Percentiles rank a stretch among this genome's conserved stretches.
These are phyloP conservation scores for Euclidium syriacum DNA, from an alignment of 345 rosid genomes.

Conservation along the genomic window DNA sequence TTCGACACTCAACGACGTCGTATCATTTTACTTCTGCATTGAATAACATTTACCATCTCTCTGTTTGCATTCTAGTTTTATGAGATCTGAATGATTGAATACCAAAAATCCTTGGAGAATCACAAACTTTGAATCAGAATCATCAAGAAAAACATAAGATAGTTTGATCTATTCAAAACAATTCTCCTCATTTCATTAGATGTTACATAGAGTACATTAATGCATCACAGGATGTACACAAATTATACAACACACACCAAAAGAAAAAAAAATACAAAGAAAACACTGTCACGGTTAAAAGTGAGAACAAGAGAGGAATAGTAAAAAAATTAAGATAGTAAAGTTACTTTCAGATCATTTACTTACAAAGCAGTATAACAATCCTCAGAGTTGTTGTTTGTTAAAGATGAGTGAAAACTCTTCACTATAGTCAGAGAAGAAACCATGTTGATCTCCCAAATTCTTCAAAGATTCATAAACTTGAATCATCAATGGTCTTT, in stretches of 20 bases:
- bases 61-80: no score
- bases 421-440: constrained; percentile 27
- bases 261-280: background rate
- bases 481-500: constrained; percentile 39
- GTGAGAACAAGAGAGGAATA: background rate
- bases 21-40: no score
- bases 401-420: constrained; percentile 38
- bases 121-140: background rate
- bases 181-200: background rate
- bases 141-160: background rate
- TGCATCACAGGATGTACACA: background rate
- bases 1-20: no score
- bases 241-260: background rate
- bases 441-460: constrained; percentile 38
- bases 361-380: constrained; percentile 3
- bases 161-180: background rate
- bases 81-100: no score
- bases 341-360: background rate
- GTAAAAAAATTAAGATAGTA: background rate
- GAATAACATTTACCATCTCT: no score
- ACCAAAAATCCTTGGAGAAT: no score
- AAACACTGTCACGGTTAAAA: background rate
- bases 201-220: background rate
- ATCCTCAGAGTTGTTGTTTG: constrained; percentile 33
- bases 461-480: constrained; percentile 40